Evolutionary conservation across 106 monocot genomes (phyloP).

Genomic region (Triglochin maritima): DNA sequence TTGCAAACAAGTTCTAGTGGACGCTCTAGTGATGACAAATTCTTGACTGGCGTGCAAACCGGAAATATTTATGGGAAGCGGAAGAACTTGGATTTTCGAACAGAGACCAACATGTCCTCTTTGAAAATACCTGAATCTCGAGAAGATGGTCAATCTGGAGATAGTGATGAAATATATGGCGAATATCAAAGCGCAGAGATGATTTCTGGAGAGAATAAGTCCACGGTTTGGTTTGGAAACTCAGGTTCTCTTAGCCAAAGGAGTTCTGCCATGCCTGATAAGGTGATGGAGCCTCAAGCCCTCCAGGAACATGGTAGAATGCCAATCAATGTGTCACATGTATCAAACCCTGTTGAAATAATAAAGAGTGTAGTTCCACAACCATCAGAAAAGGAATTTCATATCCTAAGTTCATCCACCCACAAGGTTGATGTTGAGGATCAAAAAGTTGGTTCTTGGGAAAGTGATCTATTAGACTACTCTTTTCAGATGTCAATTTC

Average conservation of each 20-base stretch:
- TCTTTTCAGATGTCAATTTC: neutral
- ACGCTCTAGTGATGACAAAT: conserved; percentile 44
- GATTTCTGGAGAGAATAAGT: neutral
- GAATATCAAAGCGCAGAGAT: conserved; percentile 33
- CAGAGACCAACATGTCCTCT: neutral
- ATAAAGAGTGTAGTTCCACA: conserved; percentile 5
- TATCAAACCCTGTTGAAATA: conserved; percentile 6
- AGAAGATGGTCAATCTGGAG: conserved; percentile 1
- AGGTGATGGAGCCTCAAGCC: conserved; percentile 8
- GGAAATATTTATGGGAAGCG: conserved; percentile 18
- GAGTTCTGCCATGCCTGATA: conserved; percentile 1
- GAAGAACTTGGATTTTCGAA: neutral
- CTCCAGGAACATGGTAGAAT: no score
- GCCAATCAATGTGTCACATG: no score
- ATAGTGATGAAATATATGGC: conserved; percentile 18
- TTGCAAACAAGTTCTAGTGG: conserved; percentile 6
- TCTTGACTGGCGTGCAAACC: conserved; percentile 31
- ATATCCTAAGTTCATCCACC: conserved; percentile 18
- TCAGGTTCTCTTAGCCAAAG: conserved; percentile 15
- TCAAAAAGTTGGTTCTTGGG: neutral
- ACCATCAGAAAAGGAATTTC: conserved; percentile 21
- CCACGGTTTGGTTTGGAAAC: conserved; percentile 1
- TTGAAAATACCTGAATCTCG: conserved; percentile 7
- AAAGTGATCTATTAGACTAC: conserved; percentile 3
- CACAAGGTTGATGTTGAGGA: neutral